Conservation (phyloP, 2,329 filamentous ascomycete species). For the Ceratocystis alfenasii region DNA sequence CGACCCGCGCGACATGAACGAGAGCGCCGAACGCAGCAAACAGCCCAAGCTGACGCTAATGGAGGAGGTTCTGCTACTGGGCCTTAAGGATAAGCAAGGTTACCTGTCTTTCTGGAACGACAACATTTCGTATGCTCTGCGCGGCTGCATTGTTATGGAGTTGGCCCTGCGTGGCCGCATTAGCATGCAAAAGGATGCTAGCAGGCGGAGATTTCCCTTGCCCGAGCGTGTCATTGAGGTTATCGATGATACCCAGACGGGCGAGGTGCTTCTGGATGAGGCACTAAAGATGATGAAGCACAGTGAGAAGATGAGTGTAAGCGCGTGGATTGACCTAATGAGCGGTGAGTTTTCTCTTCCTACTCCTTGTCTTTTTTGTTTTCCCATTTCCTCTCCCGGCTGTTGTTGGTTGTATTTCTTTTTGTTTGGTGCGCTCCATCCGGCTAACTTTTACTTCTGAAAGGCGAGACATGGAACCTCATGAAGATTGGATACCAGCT, state of each 20-base stretch:
- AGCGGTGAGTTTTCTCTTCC: constrained; percentile 54
- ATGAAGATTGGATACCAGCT: constrained; percentile 99
- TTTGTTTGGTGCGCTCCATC: neutral
- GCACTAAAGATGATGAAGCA: constrained; percentile 99
- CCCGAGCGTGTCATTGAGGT: constrained; percentile 94
- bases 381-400: neutral
- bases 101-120: constrained; percentile 99
- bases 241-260: constrained; percentile 88
- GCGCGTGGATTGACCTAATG: constrained; percentile 98
- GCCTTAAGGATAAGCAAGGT: constrained; percentile 95
- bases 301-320: constrained; percentile 99
- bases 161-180: constrained; percentile 90
- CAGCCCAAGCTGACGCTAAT: constrained; percentile 97
- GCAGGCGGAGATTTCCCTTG: constrained; percentile 79
- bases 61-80: constrained; percentile 93
- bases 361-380: neutral
- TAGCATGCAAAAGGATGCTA: constrained; percentile 96
- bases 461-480: constrained; percentile 97
- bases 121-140: constrained; percentile 95
- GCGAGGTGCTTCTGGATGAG: constrained; percentile 93
- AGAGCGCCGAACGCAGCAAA: constrained; percentile 90
- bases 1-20: constrained; percentile 92
- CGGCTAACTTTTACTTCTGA: neutral
- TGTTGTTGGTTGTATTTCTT: neutral
- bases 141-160: constrained; percentile 97